Percentiles rank a stretch among this genome's conserved stretches.
These are phyloP conservation scores for Bremia lactucae DNA, from an alignment of 352 stramenopile species.

Conservation along the genomic window DNA sequence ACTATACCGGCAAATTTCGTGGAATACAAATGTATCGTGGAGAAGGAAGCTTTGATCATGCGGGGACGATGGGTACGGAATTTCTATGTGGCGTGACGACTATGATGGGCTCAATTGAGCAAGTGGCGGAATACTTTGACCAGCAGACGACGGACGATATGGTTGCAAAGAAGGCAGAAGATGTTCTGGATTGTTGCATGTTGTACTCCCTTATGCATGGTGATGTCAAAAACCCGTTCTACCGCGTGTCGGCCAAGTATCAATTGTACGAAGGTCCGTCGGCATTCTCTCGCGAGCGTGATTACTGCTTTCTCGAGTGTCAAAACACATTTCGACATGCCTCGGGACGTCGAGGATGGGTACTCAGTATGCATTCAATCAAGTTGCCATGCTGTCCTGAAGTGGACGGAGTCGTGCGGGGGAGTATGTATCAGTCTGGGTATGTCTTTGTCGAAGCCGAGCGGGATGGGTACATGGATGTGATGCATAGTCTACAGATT, in stretches of 20 bases:
- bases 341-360: slow-evolving; percentile 53
- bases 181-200: slow-evolving; percentile 56
- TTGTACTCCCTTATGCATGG: slow-evolving; percentile 47
- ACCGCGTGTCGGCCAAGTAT: slow-evolving; percentile 66
- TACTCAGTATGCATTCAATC: slow-evolving; percentile 79
- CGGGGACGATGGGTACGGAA: slow-evolving; percentile 28
- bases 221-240: slow-evolving; percentile 39
- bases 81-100: slow-evolving; percentile 68
- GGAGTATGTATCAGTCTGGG: slow-evolving; percentile 75
- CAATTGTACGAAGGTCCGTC: slow-evolving; percentile 45
- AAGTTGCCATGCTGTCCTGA: slow-evolving; percentile 66
- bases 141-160: slow-evolving; percentile 51
- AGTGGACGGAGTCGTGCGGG: slow-evolving; percentile 53
- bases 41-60: slow-evolving; percentile 38
- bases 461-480: slow-evolving; percentile 65
- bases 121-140: slow-evolving; percentile 59
- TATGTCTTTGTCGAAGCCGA: slow-evolving; percentile 76
- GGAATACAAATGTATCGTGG: slow-evolving; percentile 78
- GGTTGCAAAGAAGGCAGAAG: slow-evolving; percentile 44
- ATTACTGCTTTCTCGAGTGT: slow-evolving; percentile 71
- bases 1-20: slow-evolving; percentile 62
- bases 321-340: slow-evolving; percentile 73
- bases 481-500: slow-evolving; percentile 80
- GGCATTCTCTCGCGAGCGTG: slow-evolving; percentile 41
- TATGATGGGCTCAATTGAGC: slow-evolving; percentile 57